phyloP scores from a whole-genome alignment of 495 filamentous ascomycete genomes.

The Arthonia radiata region DNA sequence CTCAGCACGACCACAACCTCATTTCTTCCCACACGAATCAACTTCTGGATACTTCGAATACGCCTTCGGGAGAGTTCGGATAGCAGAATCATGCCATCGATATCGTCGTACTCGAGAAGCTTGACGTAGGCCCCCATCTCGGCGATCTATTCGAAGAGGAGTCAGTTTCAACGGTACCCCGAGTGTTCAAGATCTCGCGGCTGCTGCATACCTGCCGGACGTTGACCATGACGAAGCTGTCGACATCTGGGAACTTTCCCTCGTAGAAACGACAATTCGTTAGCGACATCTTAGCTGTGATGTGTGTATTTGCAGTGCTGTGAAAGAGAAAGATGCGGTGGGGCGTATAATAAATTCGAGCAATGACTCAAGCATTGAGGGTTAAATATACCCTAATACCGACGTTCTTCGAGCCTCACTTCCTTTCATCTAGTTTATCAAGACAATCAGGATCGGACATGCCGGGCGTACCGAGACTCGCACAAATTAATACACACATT shows the following conservation, averaged over 20 bases:
- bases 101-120: slow-evolving; percentile 96
- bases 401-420: too few relatives aligned
- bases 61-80: slow-evolving; percentile 88
- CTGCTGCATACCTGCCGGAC: slow-evolving; percentile 14
- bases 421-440: too few relatives aligned
- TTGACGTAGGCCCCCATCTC: slow-evolving; percentile 99
- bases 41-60: slow-evolving; percentile 95
- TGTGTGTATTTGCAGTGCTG: too few relatives aligned
- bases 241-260: slow-evolving; percentile 93
- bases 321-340: too few relatives aligned
- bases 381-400: too few relatives aligned
- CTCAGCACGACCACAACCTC: slow-evolving; percentile 94
- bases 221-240: slow-evolving; percentile 94
- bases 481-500: too few relatives aligned
- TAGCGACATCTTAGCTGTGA: slow-evolving; percentile 53
- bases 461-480: too few relatives aligned
- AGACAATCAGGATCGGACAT: too few relatives aligned
- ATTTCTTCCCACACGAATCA: slow-evolving; percentile 91
- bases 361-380: too few relatives aligned
- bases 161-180: slow-evolving; percentile 4
- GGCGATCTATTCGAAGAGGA: slow-evolving; percentile 42
- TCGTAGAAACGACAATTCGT: slow-evolving; percentile 98
- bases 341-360: too few relatives aligned
- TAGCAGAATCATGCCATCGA: slow-evolving; percentile 97
- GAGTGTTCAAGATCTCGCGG: not conserved